Base-by-base conservation (phyloP, 495 filamentous ascomycete species). In the Chaetomium cochliodes region DNA sequence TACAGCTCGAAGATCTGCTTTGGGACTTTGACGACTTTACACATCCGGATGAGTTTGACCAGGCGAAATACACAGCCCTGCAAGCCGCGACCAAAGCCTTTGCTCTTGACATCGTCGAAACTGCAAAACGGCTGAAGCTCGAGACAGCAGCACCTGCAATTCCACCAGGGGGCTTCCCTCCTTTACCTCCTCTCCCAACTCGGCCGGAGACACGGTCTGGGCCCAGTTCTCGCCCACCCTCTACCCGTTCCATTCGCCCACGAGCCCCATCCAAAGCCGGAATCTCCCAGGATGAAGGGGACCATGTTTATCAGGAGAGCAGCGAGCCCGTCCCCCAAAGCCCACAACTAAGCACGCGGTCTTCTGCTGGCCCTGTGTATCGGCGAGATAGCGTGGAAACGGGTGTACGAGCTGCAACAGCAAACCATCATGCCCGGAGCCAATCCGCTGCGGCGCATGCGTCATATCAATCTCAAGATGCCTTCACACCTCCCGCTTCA, bases 1-100 rank as follows among this genome's bases (percentile, higher is more conserved):
- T 74, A 13, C 60, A 70, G 2, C 60, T 79, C 12, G 75, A 79
- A 53, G 73, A 77, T 62, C 69, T 77, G 4, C 73, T 79, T 15
- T 79, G 74, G 62, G 75, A 77, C 59, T 70, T 79, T 33, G 75
- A 79, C 23, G 77, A 79, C 60, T 74, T 72, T 51, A 70, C 69
- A 25, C 62, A 75, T 1, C 66, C 71, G 0, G 75, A 75, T 53
- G 64, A 72, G 28, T 79, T 79, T 37, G 69, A 75, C 23, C 50
- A 64, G 15, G 53, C 58, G 5, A 73, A 64, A 52, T 79, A 74
- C 37, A 60, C 69, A 5, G 65, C 73, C 2, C 63, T 79, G 0
- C 77, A 77, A 58, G 69, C 71, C 0, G 72, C 74, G 1, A 72
- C 75, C 18, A 79, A 76, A 66, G 62, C 74, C 0, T 70, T 79